These are phyloP conservation scores for Piper betle DNA, from an alignment of 164 flowering plant species.

Conservation along the genomic window DNA sequence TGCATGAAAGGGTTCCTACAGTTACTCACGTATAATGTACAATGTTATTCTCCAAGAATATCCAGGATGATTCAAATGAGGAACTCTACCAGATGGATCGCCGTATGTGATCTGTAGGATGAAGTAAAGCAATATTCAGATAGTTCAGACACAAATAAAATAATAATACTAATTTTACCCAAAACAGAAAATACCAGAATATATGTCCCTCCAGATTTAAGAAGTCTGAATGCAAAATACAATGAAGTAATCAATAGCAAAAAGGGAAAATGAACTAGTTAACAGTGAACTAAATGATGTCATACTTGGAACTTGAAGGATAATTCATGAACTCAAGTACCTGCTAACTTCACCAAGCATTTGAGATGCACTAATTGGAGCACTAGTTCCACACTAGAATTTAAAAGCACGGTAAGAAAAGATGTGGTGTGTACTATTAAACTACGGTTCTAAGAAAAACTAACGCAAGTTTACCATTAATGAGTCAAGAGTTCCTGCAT, in stretches of 20 bases:
- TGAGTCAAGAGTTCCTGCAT: slow-evolving; percentile 90
- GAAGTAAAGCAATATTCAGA: neutral
- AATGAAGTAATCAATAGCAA: neutral
- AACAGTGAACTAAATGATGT: slow-evolving; percentile 10
- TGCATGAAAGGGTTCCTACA: neutral
- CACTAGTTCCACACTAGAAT: slow-evolving; percentile 73
- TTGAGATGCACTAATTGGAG: slow-evolving; percentile 62
- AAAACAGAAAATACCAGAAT: slow-evolving; percentile 50
- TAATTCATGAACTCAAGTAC: slow-evolving; percentile 34
- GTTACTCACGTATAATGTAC: slow-evolving; percentile 71
- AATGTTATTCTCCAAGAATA: slow-evolving; percentile 63
- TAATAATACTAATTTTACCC: slow-evolving; percentile 2
- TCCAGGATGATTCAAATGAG: slow-evolving; percentile 44
- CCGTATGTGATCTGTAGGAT: slow-evolving; percentile 79
- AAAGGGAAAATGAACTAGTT: slow-evolving; percentile 2
- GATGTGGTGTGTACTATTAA: neutral
- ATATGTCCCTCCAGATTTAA: slow-evolving; percentile 87
- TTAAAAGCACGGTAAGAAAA: slow-evolving; percentile 8
- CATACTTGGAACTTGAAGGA: slow-evolving; percentile 6
- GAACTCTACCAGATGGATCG: slow-evolving; percentile 80
- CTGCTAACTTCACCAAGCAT: slow-evolving; percentile 99
- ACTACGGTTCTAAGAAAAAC: neutral
- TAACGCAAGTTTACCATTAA: slow-evolving; percentile 57
- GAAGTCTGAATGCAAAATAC: slow-evolving; percentile 45
- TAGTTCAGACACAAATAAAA: neutral